Base-by-base conservation (phyloP, 108 stramenopile species). In the Stephanodiscus triporus region DNA sequence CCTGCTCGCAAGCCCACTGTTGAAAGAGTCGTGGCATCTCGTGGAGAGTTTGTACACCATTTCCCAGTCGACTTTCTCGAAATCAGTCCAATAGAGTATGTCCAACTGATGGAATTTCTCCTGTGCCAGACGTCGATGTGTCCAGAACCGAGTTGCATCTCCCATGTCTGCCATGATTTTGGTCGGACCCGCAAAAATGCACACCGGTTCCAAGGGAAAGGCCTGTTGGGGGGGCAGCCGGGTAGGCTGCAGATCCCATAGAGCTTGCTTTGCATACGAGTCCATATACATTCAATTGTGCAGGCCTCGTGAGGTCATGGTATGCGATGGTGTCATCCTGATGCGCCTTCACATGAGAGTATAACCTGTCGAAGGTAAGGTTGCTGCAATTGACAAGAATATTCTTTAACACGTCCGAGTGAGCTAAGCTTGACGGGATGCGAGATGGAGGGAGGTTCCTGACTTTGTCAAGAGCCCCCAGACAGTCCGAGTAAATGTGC, bases 281-380 rank as follows among this genome's bases (percentile, higher is more conserved):
- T 62, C 48, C 43, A 27, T 47, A 1, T 26, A 59, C 60, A 26
- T 71, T 71, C 7, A 71, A 34, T 27, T 71, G 72, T 4, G 72
- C 19, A 11, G 17, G n/a, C 0, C 72, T n/a, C n/a, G 38, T 7
- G 14, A 63, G 23, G 0, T 54, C 4, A 6, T n/a, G 14, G 40
- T 63, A 72, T 1, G 8, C 2, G 10, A 37, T 24, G 2, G 14
- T 26, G 11, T 72, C 72, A 42, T 72, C 72, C 26, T 72, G 72
- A 64, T 72, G 72, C 6, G 72, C 72, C 19, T 23, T 22, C n/a
- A 72, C 72, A 55, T 72, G 62, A 5, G n/a, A 20, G 40, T 54
- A 63, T 1, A 16, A 10, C 22, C 61, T 27, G 0, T 63, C 70
- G 23, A 72, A 72, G 5, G 62, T 2, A n/a, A 72, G n/a, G 9